A percentile compares a stretch with the other conserved stretches of the same genome.
Conservation (phyloP, 345 rosid genomes). For the Adansonia digitata region DNA sequence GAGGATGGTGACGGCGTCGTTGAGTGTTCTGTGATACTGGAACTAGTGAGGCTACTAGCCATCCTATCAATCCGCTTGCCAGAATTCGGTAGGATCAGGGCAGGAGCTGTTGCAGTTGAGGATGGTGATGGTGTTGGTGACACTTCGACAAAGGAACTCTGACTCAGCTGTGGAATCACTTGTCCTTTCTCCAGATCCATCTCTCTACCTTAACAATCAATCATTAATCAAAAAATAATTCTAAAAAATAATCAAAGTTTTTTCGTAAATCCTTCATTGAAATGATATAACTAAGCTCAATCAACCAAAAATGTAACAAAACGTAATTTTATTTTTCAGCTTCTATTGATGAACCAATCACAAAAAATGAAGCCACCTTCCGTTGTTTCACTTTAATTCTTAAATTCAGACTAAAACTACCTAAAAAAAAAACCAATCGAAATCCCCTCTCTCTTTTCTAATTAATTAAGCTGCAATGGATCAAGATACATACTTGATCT, state of each 20-base stretch:
- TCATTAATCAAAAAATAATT: slow-evolving; percentile 9
- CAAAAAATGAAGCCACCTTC: background rate
- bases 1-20: slow-evolving; percentile 33
- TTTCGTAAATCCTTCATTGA: slow-evolving; percentile 17
- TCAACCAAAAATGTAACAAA: slow-evolving; percentile 11
- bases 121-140: slow-evolving; percentile 78
- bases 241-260: slow-evolving; percentile 3
- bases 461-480: background rate
- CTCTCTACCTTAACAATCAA: slow-evolving; percentile 40
- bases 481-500: too few relatives aligned
- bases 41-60: background rate
- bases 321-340: background rate
- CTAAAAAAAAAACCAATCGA: background rate
- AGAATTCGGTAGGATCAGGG: slow-evolving; percentile 57
- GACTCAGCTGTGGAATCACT: slow-evolving; percentile 32
- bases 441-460: background rate
- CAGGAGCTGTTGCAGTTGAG: slow-evolving; percentile 60
- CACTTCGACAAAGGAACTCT: slow-evolving; percentile 36
- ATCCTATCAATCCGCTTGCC: background rate
- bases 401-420: background rate
- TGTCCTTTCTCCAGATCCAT: slow-evolving; percentile 64
- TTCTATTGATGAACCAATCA: background rate
- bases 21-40: background rate
- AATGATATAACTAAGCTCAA: slow-evolving; percentile 13
- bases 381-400: background rate